A percentile compares a stretch with the other conserved stretches of the same genome.
Evolutionary conservation across 1,284 basidiomycete species (phyloP).

Genomic region (Papiliotrema terrestris): DNA sequence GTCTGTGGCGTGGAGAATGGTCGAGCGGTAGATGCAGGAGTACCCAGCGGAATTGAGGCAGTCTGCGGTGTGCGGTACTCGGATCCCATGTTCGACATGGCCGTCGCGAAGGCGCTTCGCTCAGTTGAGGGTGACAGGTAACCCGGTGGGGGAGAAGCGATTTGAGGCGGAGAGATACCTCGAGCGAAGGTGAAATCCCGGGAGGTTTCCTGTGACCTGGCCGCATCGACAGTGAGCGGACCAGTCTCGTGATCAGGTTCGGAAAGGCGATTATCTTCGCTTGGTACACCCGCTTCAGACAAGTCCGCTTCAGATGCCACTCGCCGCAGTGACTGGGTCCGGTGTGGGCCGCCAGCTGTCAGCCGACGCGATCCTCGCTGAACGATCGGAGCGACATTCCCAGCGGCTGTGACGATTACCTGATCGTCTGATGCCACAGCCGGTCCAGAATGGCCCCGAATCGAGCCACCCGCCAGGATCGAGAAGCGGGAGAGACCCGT

Average conservation of each 20-base stretch:
- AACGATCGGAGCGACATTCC: conserved; percentile 31
- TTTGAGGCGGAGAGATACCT: conserved; percentile 29
- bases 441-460: no score
- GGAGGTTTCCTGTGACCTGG: conserved; percentile 18
- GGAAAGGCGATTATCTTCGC: conserved; percentile 1
- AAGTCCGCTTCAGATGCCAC: conserved; percentile 46
- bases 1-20: neutral
- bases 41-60: neutral
- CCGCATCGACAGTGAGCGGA: conserved; percentile 25
- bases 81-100: conserved; percentile 1
- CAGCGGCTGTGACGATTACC: conserved; percentile 39
- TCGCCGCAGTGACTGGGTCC: conserved; percentile 35
- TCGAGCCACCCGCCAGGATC: no score
- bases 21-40: neutral
- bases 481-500: neutral
- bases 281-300: conserved; percentile 10
- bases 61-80: neutral
- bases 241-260: conserved; percentile 9
- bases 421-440: conserved; percentile 37
- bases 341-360: conserved; percentile 27
- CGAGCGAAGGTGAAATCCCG: conserved; percentile 40
- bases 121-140: conserved; percentile 8
- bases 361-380: conserved; percentile 41
- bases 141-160: conserved; percentile 12
- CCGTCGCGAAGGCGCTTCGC: neutral